Evolutionary conservation across 495 filamentous ascomycete species (phyloP), one percentile per base, ranked within the genome.

Genomic region (Aspergillus coremiiformis): DNA sequence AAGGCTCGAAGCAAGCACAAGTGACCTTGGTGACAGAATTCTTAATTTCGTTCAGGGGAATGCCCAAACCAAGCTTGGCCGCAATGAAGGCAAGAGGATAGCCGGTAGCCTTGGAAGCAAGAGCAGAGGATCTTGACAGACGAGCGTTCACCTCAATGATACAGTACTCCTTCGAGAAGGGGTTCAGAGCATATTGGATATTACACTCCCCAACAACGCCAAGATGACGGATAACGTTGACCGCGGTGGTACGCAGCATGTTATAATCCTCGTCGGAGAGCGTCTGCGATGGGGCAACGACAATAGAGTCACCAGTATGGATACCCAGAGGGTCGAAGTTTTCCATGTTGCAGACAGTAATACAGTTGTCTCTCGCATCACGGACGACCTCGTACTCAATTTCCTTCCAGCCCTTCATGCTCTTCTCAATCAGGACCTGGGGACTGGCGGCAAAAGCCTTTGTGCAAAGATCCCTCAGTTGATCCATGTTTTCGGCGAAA

Each of bases 351-450:
- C 93, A 98, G 55, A 98, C 93, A 6, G 93, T 98, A 67, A 98
- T 97, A 72, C 93, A 98, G 78, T 98, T 98, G 72, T 98, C 90
- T 52, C 87, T 82, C 37, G 84, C 87, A 78, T 98, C 93, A 55
- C 93, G 87, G 30, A 98, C 93, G 44, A 98, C 93, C 57, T 98
- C 93, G 68, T 98, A 98, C 64, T 98, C 93, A 49, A 96, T 90
- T 67, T 98, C 93, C 70, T 98, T 98, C 93, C 93, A 98, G 42
- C 93, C 93, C 70, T 98, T 98, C 93, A 98, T 98, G 72, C 89
- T 95, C 66, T 86, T 82, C 73, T 98, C 93, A 54, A 98, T 91
- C 27, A 98, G 76, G 5, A 98, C 89, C 71, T 98, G 93, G 2
- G 93, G 93, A 61, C 90, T 95, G 49, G 87, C 93, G 11, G 93